These are phyloP conservation scores for Suhomyces atakaporum DNA, from an alignment of 1,139 yeast genomes.

Conservation along the genomic window DNA sequence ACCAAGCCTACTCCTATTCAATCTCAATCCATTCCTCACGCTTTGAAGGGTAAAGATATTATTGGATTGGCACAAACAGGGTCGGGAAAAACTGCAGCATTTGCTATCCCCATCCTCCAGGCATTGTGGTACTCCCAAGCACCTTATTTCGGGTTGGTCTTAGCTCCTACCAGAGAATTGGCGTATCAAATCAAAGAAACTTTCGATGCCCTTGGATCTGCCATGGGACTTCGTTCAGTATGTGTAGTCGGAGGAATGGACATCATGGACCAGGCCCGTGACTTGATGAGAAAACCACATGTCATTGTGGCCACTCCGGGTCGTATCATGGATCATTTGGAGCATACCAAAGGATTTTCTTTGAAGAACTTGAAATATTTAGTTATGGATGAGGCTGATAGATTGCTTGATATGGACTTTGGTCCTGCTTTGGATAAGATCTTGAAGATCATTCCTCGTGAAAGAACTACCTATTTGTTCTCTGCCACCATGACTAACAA, in stretches of 20 bases:
- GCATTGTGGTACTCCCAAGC: constrained; percentile 86
- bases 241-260: constrained; percentile 98
- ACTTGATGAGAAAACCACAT: constrained; percentile 91
- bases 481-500: constrained; percentile 97
- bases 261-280: constrained; percentile 96
- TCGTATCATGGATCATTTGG: constrained; percentile 91
- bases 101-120: constrained; percentile 88
- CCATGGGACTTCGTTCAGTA: constrained; percentile 85
- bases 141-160: constrained; percentile 84
- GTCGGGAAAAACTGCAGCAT: constrained; percentile 85
- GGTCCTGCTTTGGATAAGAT: constrained; percentile 93
- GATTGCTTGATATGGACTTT: constrained; percentile 93
- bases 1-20: constrained; percentile 88
- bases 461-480: constrained; percentile 83
- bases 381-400: constrained; percentile 97
- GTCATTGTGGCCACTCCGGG: constrained; percentile 97
- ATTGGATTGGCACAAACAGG: constrained; percentile 85
- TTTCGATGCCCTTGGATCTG: constrained; percentile 87
- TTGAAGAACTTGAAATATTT: constrained; percentile 76
- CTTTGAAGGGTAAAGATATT: constrained; percentile 80
- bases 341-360: constrained; percentile 89
- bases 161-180: constrained; percentile 96
- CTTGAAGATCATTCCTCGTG: constrained; percentile 78
- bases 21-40: constrained; percentile 87
- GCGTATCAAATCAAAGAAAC: constrained; percentile 96